Evolutionary conservation across 202 grass and related monocot species (phyloP).

Genomic region (Eragrostis tef): DNA sequence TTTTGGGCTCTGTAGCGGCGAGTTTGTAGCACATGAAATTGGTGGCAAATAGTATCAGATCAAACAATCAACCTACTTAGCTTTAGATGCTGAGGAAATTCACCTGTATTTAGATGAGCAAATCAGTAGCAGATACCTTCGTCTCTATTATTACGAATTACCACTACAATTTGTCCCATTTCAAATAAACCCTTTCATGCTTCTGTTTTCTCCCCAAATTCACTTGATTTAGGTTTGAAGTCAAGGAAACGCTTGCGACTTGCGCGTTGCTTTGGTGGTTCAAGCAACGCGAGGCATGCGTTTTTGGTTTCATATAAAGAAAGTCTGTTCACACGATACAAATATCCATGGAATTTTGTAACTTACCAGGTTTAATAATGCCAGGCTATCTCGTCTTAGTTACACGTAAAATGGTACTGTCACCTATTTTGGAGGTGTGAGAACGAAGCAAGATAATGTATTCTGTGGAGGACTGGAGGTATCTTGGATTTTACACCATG

Average conservation of each 20-base stretch:
- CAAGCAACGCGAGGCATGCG: background rate
- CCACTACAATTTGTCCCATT: background rate
- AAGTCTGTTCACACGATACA: background rate
- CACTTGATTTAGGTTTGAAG: background rate
- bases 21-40: slow-evolving; percentile 21
- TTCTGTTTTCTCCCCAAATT: background rate
- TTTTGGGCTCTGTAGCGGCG: background rate
- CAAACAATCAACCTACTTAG: slow-evolving; percentile 6
- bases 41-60: background rate
- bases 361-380: background rate
- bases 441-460: slow-evolving; percentile 45
- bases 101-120: slow-evolving; percentile 13
- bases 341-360: background rate
- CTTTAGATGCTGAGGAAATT: background rate
- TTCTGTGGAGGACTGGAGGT: slow-evolving; percentile 35
- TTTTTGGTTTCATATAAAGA: background rate
- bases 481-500: slow-evolving; percentile 51
- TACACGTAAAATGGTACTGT: slow-evolving; percentile 23
- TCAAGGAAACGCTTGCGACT: slow-evolving; percentile 3
- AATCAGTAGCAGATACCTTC: background rate
- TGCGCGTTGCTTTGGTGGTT: slow-evolving; percentile 5
- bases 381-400: slow-evolving; percentile 27
- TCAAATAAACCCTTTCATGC: background rate
- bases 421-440: slow-evolving; percentile 9
- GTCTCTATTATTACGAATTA: background rate